These are phyloP conservation scores for Endocarpon pusillum DNA, from an alignment of 495 filamentous ascomycete species.

Conservation along the genomic window DNA sequence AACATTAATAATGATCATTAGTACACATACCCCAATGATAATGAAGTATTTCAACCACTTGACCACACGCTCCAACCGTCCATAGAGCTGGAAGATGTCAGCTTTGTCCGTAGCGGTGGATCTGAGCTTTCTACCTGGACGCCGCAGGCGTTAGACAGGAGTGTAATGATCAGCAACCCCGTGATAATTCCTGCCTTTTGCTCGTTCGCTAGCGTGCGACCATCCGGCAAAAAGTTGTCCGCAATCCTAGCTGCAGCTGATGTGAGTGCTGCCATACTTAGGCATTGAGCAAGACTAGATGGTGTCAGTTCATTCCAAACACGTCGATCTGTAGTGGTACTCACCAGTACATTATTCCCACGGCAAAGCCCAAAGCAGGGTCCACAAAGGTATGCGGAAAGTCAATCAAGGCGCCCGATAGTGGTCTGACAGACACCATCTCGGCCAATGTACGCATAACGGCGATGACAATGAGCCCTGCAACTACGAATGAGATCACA, in stretches of 20 bases:
- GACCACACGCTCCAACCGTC: constrained; percentile 15
- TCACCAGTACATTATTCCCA: constrained; percentile 26
- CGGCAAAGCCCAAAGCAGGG: constrained; percentile 20
- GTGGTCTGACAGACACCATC: constrained; percentile 23
- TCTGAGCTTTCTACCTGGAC: too few species aligned
- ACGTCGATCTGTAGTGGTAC: constrained; percentile 2
- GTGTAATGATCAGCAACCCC: too few species aligned
- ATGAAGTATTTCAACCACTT: constrained; percentile 15
- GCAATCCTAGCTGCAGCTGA: too few species aligned
- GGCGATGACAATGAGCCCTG: constrained; percentile 19
- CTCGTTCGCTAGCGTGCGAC: too few species aligned
- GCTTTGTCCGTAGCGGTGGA: not conserved
- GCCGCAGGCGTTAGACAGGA: too few species aligned
- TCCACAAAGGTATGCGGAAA: constrained; percentile 26
- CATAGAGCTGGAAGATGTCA: constrained; percentile 11
- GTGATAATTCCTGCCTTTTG: too few species aligned
- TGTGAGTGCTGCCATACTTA: constrained; percentile 16
- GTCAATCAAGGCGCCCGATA: constrained; percentile 21
- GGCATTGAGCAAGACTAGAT: constrained; percentile 11
- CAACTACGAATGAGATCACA: constrained; percentile 20
- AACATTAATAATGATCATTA: constrained; percentile 13
- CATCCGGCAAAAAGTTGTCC: too few species aligned
- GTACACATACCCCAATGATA: constrained; percentile 9
- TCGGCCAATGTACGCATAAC: constrained; percentile 27
- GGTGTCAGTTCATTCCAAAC: not conserved